Base-by-base conservation (phyloP, 2,329 filamentous ascomycete genomes). In the Aspergillus piperis region DNA sequence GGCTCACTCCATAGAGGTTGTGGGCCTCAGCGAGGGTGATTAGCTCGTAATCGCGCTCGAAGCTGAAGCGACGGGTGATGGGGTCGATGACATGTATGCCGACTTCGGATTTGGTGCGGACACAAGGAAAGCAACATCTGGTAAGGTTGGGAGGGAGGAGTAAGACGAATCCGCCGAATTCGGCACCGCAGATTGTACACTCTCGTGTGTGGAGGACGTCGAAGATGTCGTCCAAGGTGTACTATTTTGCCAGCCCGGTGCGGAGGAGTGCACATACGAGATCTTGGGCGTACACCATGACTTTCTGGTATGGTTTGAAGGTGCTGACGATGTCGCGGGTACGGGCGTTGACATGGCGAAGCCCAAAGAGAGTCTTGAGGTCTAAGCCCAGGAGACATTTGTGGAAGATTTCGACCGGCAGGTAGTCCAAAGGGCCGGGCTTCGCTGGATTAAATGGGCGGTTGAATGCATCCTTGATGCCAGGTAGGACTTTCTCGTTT, bases 261-360 rank as follows among this genome's bases (percentile, higher is more conserved):
- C 59, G 62, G 60, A 64, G 57, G 11, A 66, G 61, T n/a, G 60
- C 60, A 25, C 57, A 60, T 51, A 64, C 62, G 41, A 66, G 62
- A 51, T 59, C 62, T 39, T 62, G 60, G 38, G 57, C 58, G 60
- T 66, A 32, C 3, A 50, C 55, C 54, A 59, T 51, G 25, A 60
- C 57, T 36, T 17, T 59, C 6, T 57, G 60, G 55, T 63, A 64
- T 38, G 62, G 38, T 2, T 57, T 47, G 42, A 66, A 59, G 32
- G 62, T 64, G 32, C 63, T 60, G 47, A 64, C 64, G 15, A 63
- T 19, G 15, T 60, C 50, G 58, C 60, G 61, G 58, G 60, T 59
- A 48, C 44, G 38, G 59, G 54, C 60, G 23, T 58, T 54, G 19
- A 61, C 57, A 25, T 64, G 60, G 58, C 64, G 58, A 60, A 66